Percentiles rank a stretch among this genome's conserved stretches.
Evolutionary conservation across 768 basidiomycete species (phyloP).

Genomic region (Pulveroboletus sp.): DNA sequence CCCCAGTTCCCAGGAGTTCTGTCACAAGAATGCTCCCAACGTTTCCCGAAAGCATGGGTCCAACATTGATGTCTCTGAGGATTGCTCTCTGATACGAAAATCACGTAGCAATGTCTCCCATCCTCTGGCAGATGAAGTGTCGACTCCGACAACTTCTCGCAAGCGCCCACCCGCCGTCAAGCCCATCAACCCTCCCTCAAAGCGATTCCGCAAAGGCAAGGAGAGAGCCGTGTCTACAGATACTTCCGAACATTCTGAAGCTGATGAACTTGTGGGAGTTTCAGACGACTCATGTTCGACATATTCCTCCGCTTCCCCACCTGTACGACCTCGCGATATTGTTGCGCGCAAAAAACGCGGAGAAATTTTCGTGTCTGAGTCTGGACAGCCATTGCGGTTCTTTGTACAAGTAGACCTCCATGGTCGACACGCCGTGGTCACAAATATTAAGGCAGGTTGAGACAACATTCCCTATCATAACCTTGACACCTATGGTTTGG

Average conservation of each 20-base stretch:
- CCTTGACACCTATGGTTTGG: neutral
- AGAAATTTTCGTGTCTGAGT: conserved; percentile 42
- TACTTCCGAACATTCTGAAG: conserved; percentile 16
- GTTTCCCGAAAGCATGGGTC: conserved; percentile 6
- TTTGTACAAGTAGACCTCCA: conserved; percentile 69
- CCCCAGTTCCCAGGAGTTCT: conserved; percentile 2
- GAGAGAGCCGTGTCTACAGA: conserved; percentile 17
- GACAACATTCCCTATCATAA: neutral
- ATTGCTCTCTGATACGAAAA: conserved; percentile 5
- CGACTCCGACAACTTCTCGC: conserved; percentile 16
- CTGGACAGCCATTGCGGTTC: conserved; percentile 49
- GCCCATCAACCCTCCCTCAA: conserved; percentile 14
- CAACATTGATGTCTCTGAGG: conserved; percentile 7
- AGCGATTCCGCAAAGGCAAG: conserved; percentile 30
- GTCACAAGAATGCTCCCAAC: neutral
- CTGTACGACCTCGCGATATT: conserved; percentile 11
- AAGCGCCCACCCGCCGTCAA: conserved; percentile 21
- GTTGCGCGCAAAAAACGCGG: conserved; percentile 18
- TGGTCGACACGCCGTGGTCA: conserved; percentile 48
- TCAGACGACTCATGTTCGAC: conserved; percentile 9
- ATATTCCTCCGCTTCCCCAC: conserved; percentile 14
- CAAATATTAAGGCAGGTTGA: conserved; percentile 56
- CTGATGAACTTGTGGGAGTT: conserved; percentile 11
- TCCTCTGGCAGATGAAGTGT: conserved; percentile 6
- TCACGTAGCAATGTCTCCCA: conserved; percentile 2